Base-by-base conservation (phyloP, 164 flowering plant genomes). In the Tinospora cordifolia region DNA sequence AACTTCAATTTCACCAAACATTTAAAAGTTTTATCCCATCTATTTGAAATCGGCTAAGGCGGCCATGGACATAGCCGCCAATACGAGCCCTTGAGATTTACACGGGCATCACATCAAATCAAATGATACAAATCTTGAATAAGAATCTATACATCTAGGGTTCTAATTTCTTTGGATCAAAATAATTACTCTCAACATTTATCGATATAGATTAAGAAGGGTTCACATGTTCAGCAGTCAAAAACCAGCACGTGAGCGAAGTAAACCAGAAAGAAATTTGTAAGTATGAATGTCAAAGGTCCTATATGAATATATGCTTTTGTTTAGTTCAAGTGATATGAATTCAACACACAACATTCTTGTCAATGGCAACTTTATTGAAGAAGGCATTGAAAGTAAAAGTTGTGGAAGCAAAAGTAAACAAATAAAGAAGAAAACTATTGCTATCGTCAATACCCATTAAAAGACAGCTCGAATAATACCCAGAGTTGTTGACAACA, bases 351-450 rank as follows among this genome's bases (percentile, higher is more conserved):
- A 27, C 19, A n/a, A 63, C 38, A 63, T 34, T 30, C 66, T 24
- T 57, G 65, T 40, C 36, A 54, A 72, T 54, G 69, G 58, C 40
- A 58, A 26, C 17, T 30, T 72, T 72, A 72, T 72, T 72, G 58
- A 7, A 72, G 58, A 7, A 72, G 36, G 11, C 22, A 41, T 38
- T 66, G 65, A 57, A 58, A 39, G 57, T 24, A 25, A 39, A 58
- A 15, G 62, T 47, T 66, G 58, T 22, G 26, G 58, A 63, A 63
- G 27, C 70, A 67, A 72, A 71, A 36, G 60, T 54, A 54, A 54
- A n/a, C 60, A 54, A 36, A 49, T 36, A 14, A 67, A 66, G 39
- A 72, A 46, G 46, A 67, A 36, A 72, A 59, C 44, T 15, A 25
- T 65, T 60, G 21, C 11, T 19, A 24, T 36, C 38, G 64, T 54